Evolutionary conservation across 495 filamentous ascomycete species (phyloP).

Genomic region (Terfezia claveryi): DNA sequence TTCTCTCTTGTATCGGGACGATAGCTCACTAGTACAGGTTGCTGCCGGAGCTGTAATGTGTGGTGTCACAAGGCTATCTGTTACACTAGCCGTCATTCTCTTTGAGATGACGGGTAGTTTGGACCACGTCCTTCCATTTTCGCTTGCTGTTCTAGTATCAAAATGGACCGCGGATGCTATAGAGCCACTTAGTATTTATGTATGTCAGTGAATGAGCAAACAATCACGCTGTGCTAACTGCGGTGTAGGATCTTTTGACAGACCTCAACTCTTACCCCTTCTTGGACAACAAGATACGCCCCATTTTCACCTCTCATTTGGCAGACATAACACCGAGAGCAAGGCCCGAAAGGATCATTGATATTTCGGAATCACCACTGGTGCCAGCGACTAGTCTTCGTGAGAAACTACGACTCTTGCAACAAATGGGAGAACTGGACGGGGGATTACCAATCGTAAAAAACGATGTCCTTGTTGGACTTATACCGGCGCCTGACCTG

Average conservation of each 20-base stretch:
- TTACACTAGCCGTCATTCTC: conserved; percentile 83
- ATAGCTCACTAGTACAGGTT: conserved; percentile 20
- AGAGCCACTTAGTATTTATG: conserved; percentile 86
- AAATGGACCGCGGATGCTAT: conserved; percentile 97
- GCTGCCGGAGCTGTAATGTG: conserved; percentile 96
- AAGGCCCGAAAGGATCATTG: conserved; percentile 57
- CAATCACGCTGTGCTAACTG: conserved; percentile 5
- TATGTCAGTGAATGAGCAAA: conserved; percentile 22
- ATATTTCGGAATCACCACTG: conserved; percentile 59
- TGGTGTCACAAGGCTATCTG: conserved; percentile 80
- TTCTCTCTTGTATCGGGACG: background rate
- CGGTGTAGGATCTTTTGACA: conserved; percentile 56
- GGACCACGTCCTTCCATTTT: conserved; percentile 89
- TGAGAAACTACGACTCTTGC: conserved; percentile 54
- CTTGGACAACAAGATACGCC: conserved; percentile 81
- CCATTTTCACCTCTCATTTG: conserved; percentile 63
- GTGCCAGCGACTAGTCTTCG: conserved; percentile 56
- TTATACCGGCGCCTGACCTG: conserved; percentile 85
- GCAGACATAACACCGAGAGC: conserved; percentile 63
- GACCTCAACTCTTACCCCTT: conserved; percentile 96
- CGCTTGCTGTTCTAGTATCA: conserved; percentile 68
- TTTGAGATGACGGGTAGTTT: conserved; percentile 91
- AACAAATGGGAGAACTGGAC: conserved; percentile 74
- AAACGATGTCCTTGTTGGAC: conserved; percentile 56
- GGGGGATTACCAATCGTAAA: conserved; percentile 73